Evolutionary conservation across 2,329 filamentous ascomycete genomes (phyloP).

Genomic region (Stagonosporopsis rhizophila): DNA sequence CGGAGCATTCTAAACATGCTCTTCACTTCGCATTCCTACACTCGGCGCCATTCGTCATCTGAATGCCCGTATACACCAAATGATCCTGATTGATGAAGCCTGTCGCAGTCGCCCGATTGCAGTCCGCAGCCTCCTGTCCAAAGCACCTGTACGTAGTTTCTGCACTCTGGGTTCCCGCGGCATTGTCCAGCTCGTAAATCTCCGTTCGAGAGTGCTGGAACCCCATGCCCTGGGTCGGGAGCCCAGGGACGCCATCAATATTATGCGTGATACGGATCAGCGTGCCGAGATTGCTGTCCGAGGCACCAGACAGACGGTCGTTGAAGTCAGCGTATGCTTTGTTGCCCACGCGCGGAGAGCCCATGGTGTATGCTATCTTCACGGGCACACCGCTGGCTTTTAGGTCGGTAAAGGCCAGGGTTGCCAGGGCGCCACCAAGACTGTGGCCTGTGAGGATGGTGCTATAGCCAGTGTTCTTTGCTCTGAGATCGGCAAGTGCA

Average conservation of each 20-base stretch:
- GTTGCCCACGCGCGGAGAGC: conserved; percentile 70
- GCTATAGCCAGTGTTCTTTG: conserved; percentile 58
- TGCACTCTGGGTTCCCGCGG: conserved; percentile 13
- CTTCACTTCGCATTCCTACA: background rate
- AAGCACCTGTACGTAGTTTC: conserved; percentile 23
- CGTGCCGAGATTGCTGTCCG: conserved; percentile 55
- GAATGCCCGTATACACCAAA: conserved; percentile 19
- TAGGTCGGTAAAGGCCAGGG: conserved; percentile 54
- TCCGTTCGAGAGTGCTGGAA: conserved; percentile 73
- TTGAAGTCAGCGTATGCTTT: conserved; percentile 58
- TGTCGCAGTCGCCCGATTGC: conserved; percentile 11
- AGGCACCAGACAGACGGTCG: conserved; percentile 50
- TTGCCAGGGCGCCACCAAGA: conserved; percentile 69
- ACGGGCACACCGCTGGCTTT: conserved; percentile 13
- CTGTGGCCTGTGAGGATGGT: conserved; percentile 69
- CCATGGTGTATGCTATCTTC: conserved; percentile 41
- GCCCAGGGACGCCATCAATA: conserved; percentile 69
- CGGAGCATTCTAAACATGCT: background rate
- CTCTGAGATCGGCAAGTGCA: conserved; percentile 54
- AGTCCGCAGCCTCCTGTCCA: conserved; percentile 26
- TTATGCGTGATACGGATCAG: conserved; percentile 71
- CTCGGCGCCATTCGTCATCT: conserved; percentile 17
- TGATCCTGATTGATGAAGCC: conserved; percentile 24
- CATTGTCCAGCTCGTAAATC: conserved; percentile 56
- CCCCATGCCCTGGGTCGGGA: conserved; percentile 65